Evolutionary conservation across 192 early-diverging fungal genomes (phyloP).

Genomic region (Podila minutissima): DNA sequence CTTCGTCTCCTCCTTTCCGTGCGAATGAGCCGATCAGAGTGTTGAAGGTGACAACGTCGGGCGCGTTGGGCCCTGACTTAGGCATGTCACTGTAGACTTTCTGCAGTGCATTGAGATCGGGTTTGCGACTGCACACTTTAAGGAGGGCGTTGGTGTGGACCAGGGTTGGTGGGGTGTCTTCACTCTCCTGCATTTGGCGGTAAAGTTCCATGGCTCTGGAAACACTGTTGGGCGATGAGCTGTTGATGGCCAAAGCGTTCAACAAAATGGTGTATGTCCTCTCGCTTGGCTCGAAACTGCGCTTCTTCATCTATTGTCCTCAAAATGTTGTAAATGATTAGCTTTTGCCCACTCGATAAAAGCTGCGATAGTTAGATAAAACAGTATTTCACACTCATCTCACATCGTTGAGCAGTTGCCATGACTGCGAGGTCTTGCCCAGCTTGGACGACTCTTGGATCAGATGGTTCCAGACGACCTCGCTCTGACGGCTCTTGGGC

Average conservation of each 20-base stretch:
- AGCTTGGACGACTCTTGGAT: conserved; percentile 46
- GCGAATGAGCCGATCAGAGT: conserved; percentile 44
- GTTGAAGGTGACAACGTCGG: conserved; percentile 49
- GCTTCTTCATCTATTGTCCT: conserved; percentile 38
- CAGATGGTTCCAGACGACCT: conserved; percentile 54
- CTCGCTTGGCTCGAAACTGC: conserved; percentile 36
- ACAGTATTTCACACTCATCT: background rate
- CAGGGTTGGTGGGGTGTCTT: conserved; percentile 10
- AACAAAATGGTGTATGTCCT: conserved; percentile 45
- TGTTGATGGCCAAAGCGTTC: conserved; percentile 45
- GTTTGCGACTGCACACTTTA: conserved; percentile 48
- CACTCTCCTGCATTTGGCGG: conserved; percentile 15
- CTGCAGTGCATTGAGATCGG: conserved; percentile 17
- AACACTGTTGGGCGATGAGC: conserved; percentile 34
- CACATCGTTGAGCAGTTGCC: conserved; percentile 45
- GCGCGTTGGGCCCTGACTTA: conserved; percentile 16
- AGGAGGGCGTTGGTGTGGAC: conserved; percentile 50
- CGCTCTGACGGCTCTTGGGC: conserved; percentile 39
- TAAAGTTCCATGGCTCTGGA: conserved; percentile 33
- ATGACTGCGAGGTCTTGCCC: conserved; percentile 34
- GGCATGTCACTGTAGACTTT: conserved; percentile 32
- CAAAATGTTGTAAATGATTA: background rate
- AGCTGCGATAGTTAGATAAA: background rate
- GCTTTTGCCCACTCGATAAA: background rate
- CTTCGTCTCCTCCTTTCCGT: conserved; percentile 27